These are phyloP conservation scores for Pleurotus sapidus DNA, from an alignment of 768 basidiomycete species.

Conservation along the genomic window DNA sequence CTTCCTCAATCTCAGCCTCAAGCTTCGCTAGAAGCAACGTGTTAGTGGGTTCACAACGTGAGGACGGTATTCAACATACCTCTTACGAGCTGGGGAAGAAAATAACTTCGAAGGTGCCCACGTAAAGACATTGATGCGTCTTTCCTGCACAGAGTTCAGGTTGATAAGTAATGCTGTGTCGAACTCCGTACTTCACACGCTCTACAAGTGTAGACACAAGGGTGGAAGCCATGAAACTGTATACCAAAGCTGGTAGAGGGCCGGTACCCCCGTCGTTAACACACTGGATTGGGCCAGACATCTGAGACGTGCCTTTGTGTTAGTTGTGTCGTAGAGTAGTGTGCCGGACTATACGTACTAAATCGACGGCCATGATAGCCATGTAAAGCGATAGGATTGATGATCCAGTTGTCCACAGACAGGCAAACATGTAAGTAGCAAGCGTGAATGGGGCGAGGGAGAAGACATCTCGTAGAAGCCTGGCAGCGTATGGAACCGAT, in stretches of 20 bases:
- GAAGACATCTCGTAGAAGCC: constrained; percentile 21
- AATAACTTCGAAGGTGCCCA: constrained; percentile 32
- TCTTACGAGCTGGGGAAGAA: constrained; percentile 34
- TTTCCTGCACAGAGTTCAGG: constrained; percentile 12
- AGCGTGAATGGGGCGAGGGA: constrained; percentile 17
- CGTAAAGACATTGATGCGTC: constrained; percentile 15
- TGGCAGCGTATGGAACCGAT: constrained; percentile 12
- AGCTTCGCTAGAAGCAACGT: constrained; percentile 5
- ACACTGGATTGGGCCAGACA: constrained; percentile 1
- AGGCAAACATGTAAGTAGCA: constrained; percentile 22
- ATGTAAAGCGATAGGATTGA: constrained; percentile 33
- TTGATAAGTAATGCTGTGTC: neutral
- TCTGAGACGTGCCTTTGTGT: constrained; percentile 1
- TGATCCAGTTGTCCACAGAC: constrained; percentile 26
- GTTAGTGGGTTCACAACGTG: too few relatives aligned
- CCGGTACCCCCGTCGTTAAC: neutral
- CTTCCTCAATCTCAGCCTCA: constrained; percentile 19
- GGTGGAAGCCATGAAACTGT: constrained; percentile 23
- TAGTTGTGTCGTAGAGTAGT: constrained; percentile 6
- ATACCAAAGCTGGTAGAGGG: constrained; percentile 17
- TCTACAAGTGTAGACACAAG: constrained; percentile 18
- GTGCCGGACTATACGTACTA: constrained; percentile 21
- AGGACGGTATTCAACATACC: constrained; percentile 19
- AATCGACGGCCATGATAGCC: constrained; percentile 26
- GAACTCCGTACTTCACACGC: constrained; percentile 13